Conservation (phyloP, 352 stramenopile genomes). For the Aphanomyces cochlioides region DNA sequence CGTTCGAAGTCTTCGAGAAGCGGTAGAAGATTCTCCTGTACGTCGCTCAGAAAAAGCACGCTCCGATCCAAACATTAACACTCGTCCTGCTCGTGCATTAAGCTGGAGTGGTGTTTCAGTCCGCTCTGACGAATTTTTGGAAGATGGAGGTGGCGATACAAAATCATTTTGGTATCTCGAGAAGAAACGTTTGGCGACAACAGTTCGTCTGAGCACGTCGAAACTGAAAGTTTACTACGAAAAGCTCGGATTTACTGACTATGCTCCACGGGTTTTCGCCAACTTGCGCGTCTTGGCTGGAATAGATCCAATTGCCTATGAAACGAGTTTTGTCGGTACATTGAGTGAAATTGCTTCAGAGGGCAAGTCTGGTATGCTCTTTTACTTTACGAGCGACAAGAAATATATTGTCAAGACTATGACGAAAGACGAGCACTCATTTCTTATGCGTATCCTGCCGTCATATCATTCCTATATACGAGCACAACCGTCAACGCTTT, state of each 20-base stretch:
- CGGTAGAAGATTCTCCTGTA: constrained; percentile 32
- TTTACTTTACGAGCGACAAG: constrained; percentile 84
- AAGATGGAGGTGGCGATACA: constrained; percentile 61
- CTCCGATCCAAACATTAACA: constrained; percentile 30
- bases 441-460: constrained; percentile 73
- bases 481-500: constrained; percentile 71
- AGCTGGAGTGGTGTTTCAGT: constrained; percentile 37
- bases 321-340: constrained; percentile 82
- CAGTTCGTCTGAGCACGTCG: constrained; percentile 77
- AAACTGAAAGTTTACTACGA: constrained; percentile 61
- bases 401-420: constrained; percentile 87
- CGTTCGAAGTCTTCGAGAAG: constrained; percentile 66
- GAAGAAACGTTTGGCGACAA: constrained; percentile 77
- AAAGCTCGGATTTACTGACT: constrained; percentile 84
- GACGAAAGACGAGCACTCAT: constrained; percentile 84
- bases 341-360: constrained; percentile 75
- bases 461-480: constrained; percentile 84
- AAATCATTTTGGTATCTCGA: constrained; percentile 59
- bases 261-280: constrained; percentile 77
- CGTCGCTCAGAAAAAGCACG: constrained; percentile 31
- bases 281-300: constrained; percentile 78
- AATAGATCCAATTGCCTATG: constrained; percentile 71
- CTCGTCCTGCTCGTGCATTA: constrained; percentile 38
- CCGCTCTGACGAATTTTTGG: constrained; percentile 52
- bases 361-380: constrained; percentile 84